These are phyloP conservation scores for Sphaerostilbella broomeana DNA, from an alignment of 2,329 filamentous ascomycete species.

Conservation along the genomic window DNA sequence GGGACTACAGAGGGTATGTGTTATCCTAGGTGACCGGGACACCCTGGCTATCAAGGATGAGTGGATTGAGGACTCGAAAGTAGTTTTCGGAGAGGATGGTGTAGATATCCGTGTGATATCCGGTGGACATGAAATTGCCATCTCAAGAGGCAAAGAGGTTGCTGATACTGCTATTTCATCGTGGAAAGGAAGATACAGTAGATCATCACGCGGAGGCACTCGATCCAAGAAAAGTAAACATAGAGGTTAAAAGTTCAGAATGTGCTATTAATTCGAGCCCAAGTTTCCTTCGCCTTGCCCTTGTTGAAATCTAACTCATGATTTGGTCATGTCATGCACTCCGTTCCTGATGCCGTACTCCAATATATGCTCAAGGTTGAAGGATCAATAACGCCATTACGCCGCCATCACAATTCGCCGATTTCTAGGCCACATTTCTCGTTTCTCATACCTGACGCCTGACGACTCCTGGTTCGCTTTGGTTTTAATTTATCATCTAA, in stretches of 20 bases:
- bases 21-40: slow-evolving; percentile 62
- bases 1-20: slow-evolving; percentile 45
- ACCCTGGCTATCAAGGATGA: slow-evolving; percentile 61
- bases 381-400: too few relatives aligned
- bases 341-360: too few relatives aligned
- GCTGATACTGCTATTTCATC: slow-evolving; percentile 35
- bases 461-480: too few relatives aligned
- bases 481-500: neutral
- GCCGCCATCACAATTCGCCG: too few relatives aligned
- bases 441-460: too few relatives aligned
- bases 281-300: too few relatives aligned
- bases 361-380: too few relatives aligned
- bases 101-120: slow-evolving; percentile 51
- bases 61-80: slow-evolving; percentile 52
- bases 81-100: slow-evolving; percentile 49
- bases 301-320: too few relatives aligned
- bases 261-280: too few relatives aligned
- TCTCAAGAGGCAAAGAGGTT: slow-evolving; percentile 53
- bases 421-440: too few relatives aligned
- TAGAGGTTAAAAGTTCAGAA: slow-evolving; percentile 5
- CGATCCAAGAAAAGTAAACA: slow-evolving; percentile 7
- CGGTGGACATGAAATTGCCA: slow-evolving; percentile 64
- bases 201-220: neutral
- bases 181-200: slow-evolving; percentile 21
- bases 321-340: too few relatives aligned